Percentiles rank a stretch among this genome's conserved stretches.
phyloP scores from a whole-genome alignment of 495 filamentous ascomycete genomes.

The Hypoxylon fuscum region DNA sequence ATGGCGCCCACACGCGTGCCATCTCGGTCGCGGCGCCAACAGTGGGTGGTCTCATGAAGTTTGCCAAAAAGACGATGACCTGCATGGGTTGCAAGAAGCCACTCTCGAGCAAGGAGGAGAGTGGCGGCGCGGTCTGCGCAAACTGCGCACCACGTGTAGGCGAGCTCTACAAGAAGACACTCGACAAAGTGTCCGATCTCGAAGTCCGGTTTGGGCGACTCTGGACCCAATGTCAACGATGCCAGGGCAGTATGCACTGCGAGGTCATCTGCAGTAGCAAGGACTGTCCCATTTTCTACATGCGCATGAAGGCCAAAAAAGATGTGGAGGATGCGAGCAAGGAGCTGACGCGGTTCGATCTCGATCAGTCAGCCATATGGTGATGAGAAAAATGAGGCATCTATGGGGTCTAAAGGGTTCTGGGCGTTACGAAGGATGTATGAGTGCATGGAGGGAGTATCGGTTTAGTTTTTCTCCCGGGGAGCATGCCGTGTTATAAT shows the following conservation, averaged over 20 bases:
- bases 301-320: slow-evolving; percentile 99
- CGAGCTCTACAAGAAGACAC: slow-evolving; percentile 91
- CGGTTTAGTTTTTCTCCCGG: slow-evolving; percentile 7
- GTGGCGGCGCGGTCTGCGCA: slow-evolving; percentile 85
- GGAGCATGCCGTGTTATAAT: slow-evolving; percentile 1
- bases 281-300: slow-evolving; percentile 99
- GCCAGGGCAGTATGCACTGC: slow-evolving; percentile 95
- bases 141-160: slow-evolving; percentile 85
- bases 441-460: slow-evolving; percentile 28
- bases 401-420: not conserved
- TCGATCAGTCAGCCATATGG: slow-evolving; percentile 68
- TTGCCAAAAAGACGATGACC: slow-evolving; percentile 94
- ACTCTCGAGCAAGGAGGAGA: slow-evolving; percentile 78
- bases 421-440: slow-evolving; percentile 21
- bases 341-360: slow-evolving; percentile 90
- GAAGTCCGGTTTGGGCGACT: slow-evolving; percentile 92
- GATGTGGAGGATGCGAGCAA: slow-evolving; percentile 95
- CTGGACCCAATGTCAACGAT: slow-evolving; percentile 99
- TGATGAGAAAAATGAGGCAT: slow-evolving; percentile 30
- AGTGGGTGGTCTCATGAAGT: slow-evolving; percentile 96
- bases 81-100: slow-evolving; percentile 99
- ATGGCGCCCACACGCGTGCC: slow-evolving; percentile 89
- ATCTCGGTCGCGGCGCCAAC: slow-evolving; percentile 90
- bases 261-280: slow-evolving; percentile 97
- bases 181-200: slow-evolving; percentile 86